Evolutionary conservation across 2,329 filamentous ascomycete species (phyloP), one percentile per base, ranked within the genome.

Genomic region (Colletotrichum sp.): DNA sequence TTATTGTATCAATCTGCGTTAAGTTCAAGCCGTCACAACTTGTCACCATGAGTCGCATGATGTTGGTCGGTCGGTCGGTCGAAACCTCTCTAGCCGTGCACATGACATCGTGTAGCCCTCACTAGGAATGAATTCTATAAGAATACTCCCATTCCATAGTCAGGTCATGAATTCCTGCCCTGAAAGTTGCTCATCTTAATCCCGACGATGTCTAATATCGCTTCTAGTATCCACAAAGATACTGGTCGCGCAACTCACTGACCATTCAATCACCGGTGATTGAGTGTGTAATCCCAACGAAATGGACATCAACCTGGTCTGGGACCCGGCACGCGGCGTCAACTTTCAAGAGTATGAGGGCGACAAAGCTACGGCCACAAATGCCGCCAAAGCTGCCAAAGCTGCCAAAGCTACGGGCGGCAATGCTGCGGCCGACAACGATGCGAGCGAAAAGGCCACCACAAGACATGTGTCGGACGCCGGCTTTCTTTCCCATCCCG

Each of bases 401-500:
- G 15, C 34, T 7, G 34, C 7, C 4, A 36, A 39, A 16, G 15
- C 34, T 36, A 15, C 34, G 13, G 34, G 5, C 13, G 34, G 6
- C 8, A 44, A n/a, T 5, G 36, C 36, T 48, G 18, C 39, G 18
- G 18, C 18, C 39, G 18, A 48, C 39, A 48, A 48, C 9, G 36
- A 39, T 39, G 15, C 36, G 7, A 13, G 36, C 36, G n/a, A 52
- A 13, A 52, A 52, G 0, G n/a, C 44, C 0, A 52, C 44, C n/a
- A 4, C 44, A 1, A 52, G 44, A 52, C 44, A 52, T 22, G 44
- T 52, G 10, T 52, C 44, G n/a, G 3, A 52, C 44, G 44, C 44
- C 4, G 44, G 44, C 44, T 2, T 22, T 22, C n/a, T 0, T 22
- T 22, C n/a, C n/a, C 0, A 59, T 0, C 55, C 55, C n/a, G 44